Base-by-base conservation (phyloP, 352 stramenopile genomes). In the Globisporangium uncinulatum region DNA sequence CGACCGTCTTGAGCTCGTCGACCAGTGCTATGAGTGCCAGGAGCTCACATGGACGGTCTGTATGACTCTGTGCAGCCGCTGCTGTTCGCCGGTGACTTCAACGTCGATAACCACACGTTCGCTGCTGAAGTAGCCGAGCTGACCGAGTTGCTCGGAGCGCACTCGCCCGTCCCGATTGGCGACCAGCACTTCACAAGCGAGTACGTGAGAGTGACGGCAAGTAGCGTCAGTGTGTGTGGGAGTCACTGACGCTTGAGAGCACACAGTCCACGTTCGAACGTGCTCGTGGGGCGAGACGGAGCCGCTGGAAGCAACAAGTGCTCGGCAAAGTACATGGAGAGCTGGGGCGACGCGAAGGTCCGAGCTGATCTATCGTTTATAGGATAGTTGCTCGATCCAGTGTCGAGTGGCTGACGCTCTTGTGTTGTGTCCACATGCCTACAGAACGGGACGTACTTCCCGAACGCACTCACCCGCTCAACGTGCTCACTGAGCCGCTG, bases 101-200 rank as follows among this genome's bases (percentile, higher is more conserved):
- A 94, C 49, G 80, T 92, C 17, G 84, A 94, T 63, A 92, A 91
- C 55, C 70, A 87, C 49, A 87, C 84, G 32, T 94, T 82, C 55
- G 57, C 65, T 4, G 62, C 73, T 14, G 84, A 94, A 73, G 84
- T 94, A 32, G 65, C 74, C 5, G 56, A 89, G 47, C 24, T 94
- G 15, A 69, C 89, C 1, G 54, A 73, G 9, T 31, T 94, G 37
- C 69, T 94, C 6, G 64, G 70, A 9, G 79, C 81, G 0, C 65
- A 75, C 14, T 65, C 69, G 17, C 81, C 81, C 6, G 54, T 46
- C 17, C 76, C 68, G 43, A 65, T 86, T 6, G 84, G 84, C 19
- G 51, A 79, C 15, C 77, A 89, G 54, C 52, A 65, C 10, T 94
- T 79, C 49, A 94, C 84, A 11, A 94, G 84, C 82, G 84, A 94